Evolutionary conservation across 371 early-diverging fungal genomes (phyloP), one percentile per base, ranked within the genome.

Genomic region (Funneliformis caledonium): DNA sequence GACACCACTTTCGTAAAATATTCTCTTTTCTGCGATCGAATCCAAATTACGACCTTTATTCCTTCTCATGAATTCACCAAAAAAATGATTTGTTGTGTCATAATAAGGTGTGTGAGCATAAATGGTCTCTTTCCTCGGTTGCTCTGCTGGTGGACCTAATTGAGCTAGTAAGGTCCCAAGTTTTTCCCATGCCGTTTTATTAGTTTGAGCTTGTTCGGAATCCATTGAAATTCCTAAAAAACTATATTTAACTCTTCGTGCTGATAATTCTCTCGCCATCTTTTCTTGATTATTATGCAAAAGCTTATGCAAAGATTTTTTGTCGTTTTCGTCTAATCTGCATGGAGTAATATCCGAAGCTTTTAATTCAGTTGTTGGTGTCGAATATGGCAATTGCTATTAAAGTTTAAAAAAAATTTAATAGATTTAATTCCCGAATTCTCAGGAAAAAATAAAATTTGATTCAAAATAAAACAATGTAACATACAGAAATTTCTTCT

Each of bases 91-190:
- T 85, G 80, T 12, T 87, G 89, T 22, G 83, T 85, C 62, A 87
- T 84, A 50, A 42, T 9, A 26, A n/a, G 37, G n/a, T 19, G 50
- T 12, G 12, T 11, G 11, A n/a, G 43, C n/a, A 14, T 84, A 65
- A 48, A 85, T 48, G 70, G 84, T 83, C 61, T 86, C 84, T 56
- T 70, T 59, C 59, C 83, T 83, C 2, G 87, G 83, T 12, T 87
- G 82, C 12, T 95, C 94, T 5, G 91, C 88, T 1, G 95, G 94
- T 68, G 95, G 92, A 7, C 97, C 97, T 5, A 97, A 85, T 81
- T 94, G 95, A 22, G 95, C 94, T 80, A 97, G 82, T 50, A 97
- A 82, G 37, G 93, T 94, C 6, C 94, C 92, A 3, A 97, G 88
- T 70, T 90, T 92, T 67, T 93, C 92, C 81, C 94, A 93, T 11